These are phyloP conservation scores for Nymphaea colorata DNA, from an alignment of 164 flowering plant species.

Conservation along the genomic window DNA sequence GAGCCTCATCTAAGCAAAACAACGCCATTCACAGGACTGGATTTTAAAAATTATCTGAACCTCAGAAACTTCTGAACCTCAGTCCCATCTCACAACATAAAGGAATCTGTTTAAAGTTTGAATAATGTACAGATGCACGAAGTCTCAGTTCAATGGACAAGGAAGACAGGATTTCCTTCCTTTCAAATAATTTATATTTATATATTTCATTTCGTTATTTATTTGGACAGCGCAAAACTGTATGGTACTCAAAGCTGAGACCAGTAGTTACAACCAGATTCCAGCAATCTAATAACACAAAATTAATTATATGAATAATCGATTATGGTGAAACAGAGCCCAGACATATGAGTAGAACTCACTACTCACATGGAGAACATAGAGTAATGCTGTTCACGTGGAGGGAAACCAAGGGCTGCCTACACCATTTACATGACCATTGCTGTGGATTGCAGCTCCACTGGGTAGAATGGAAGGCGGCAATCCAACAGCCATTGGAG, in stretches of 20 bases:
- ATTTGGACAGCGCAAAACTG: not conserved
- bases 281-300: not conserved
- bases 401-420: slow-evolving; percentile 84
- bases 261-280: not conserved
- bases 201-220: not conserved
- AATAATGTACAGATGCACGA: no score
- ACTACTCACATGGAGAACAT: slow-evolving; percentile 11
- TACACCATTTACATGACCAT: slow-evolving; percentile 72
- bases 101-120: no score
- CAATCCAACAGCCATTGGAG: slow-evolving; percentile 57
- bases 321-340: slow-evolving; percentile 10
- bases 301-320: not conserved
- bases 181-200: not conserved
- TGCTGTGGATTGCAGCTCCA: slow-evolving; percentile 61
- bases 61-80: no score
- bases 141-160: no score
- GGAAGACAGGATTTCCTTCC: not conserved
- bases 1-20: no score
- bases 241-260: not conserved
- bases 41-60: no score
- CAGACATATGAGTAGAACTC: slow-evolving; percentile 4
- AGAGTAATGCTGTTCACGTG: slow-evolving; percentile 13
- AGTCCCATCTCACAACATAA: no score
- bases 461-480: slow-evolving; percentile 53
- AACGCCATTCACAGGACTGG: no score